A percentile compares a stretch with the other conserved stretches of the same genome.
Conservation (phyloP, 345 rosid species). For the Syzygium oleosum region DNA sequence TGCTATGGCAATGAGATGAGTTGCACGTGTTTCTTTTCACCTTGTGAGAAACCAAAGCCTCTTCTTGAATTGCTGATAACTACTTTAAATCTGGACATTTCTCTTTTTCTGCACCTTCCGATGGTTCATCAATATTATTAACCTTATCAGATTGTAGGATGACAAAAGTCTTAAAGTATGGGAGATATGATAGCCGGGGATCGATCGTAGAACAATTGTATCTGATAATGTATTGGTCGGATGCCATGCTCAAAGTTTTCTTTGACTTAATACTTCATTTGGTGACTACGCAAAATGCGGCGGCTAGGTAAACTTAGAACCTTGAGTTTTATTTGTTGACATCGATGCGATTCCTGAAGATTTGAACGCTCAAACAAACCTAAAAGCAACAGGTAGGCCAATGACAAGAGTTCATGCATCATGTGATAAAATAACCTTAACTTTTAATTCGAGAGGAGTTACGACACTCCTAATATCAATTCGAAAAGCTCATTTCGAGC, state of each 20-base stretch:
- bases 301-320: background rate
- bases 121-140: too few species aligned
- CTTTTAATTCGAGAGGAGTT: background rate
- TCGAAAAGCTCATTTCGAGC: background rate
- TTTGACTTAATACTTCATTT: background rate
- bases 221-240: background rate
- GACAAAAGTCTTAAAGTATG: background rate
- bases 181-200: background rate
- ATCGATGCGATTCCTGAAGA: background rate
- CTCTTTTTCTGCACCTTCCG: too few species aligned
- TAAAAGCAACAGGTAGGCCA: background rate
- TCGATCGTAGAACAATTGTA: background rate
- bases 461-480: background rate
- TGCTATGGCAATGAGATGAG: too few species aligned
- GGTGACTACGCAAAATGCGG: background rate
- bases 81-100: too few species aligned
- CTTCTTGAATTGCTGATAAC: too few species aligned
- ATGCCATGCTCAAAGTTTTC: background rate
- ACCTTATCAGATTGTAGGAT: background rate
- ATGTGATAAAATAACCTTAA: background rate
- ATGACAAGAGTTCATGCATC: background rate
- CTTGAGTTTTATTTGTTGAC: background rate
- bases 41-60: too few species aligned
- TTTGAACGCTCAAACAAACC: background rate
- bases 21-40: too few species aligned